Percentiles rank a stretch among this genome's conserved stretches.
These are phyloP conservation scores for Magnusiomyces magnusii DNA, from an alignment of 1,139 yeast species.

Conservation along the genomic window DNA sequence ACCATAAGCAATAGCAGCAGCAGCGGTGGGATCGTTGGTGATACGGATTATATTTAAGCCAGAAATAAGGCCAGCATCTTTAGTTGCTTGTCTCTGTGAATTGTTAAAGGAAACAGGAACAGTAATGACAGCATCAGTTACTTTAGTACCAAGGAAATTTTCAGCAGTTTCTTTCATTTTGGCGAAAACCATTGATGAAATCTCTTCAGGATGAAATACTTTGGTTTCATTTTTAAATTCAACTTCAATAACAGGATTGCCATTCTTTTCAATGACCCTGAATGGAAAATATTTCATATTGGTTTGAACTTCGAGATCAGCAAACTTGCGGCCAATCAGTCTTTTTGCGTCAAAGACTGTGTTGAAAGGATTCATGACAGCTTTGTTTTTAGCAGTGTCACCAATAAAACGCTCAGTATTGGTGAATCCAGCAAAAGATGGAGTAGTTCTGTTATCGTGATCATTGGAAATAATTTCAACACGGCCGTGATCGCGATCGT, in stretches of 20 bases:
- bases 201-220: slow-evolving; percentile 92
- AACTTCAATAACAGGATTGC: slow-evolving; percentile 86
- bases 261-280: slow-evolving; percentile 78
- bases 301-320: slow-evolving; percentile 81
- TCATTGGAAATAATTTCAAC: slow-evolving; percentile 94
- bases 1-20: slow-evolving; percentile 79
- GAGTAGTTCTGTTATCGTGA: slow-evolving; percentile 98
- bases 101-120: slow-evolving; percentile 96
- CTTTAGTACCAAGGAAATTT: slow-evolving; percentile 79
- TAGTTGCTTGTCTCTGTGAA: slow-evolving; percentile 94
- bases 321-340: slow-evolving; percentile 89
- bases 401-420: slow-evolving; percentile 95
- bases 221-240: slow-evolving; percentile 91
- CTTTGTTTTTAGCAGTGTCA: slow-evolving; percentile 98
- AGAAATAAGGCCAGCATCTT: slow-evolving; percentile 95
- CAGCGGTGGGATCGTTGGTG: slow-evolving; percentile 95
- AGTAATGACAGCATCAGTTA: slow-evolving; percentile 84
- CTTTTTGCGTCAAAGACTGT: slow-evolving; percentile 97
- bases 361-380: slow-evolving; percentile 94
- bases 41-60: slow-evolving; percentile 92
- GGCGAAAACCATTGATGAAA: slow-evolving; percentile 89
- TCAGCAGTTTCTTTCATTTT: slow-evolving; percentile 96
- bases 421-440: slow-evolving; percentile 95
- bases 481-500: slow-evolving; percentile 81
- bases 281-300: slow-evolving; percentile 96